A percentile compares a stretch with the other conserved stretches of the same genome.
phyloP scores from a whole-genome alignment of 352 stramenopile genomes.

The Phytophthora hibernalis region DNA sequence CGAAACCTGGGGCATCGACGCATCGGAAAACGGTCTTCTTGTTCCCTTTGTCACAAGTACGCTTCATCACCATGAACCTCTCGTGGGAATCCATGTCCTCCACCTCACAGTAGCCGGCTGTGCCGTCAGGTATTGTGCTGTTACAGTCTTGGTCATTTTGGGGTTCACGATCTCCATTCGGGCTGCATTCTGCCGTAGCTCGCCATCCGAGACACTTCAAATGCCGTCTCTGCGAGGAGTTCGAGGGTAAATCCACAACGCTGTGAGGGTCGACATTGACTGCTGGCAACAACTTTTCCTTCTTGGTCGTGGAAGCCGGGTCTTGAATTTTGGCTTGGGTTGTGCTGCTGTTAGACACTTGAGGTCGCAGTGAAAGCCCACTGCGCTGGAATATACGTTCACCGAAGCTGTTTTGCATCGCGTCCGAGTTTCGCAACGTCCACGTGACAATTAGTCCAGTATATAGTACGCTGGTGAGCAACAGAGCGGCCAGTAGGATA shows the following conservation, averaged over 20 bases:
- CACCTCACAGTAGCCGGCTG: slow-evolving; percentile 30
- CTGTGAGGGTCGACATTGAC: too few species aligned
- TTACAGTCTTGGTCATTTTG: slow-evolving; percentile 25
- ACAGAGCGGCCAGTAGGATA: slow-evolving; percentile 3
- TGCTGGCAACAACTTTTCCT: neutral
- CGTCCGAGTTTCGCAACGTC: slow-evolving; percentile 6
- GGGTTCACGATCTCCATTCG: slow-evolving; percentile 14
- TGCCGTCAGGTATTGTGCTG: slow-evolving; percentile 20
- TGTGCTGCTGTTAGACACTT: neutral
- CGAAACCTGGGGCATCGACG: slow-evolving; percentile 45
- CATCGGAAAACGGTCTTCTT: slow-evolving; percentile 40
- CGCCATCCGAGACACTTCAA: slow-evolving; percentile 24
- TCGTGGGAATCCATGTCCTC: slow-evolving; percentile 29
- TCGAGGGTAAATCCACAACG: slow-evolving; percentile 17
- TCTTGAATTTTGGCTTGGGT: neutral
- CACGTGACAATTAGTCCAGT: slow-evolving; percentile 8
- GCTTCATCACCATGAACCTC: slow-evolving; percentile 42
- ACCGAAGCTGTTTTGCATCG: neutral
- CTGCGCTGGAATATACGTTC: neutral
- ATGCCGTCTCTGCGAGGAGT: slow-evolving; percentile 18
- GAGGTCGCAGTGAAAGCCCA: neutral
- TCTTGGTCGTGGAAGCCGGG: neutral
- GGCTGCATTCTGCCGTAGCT: slow-evolving; percentile 23
- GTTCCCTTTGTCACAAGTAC: slow-evolving; percentile 33
- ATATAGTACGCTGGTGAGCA: slow-evolving; percentile 22